phyloP scores from a whole-genome alignment of 129 eudicot genomes.

The Mikania micrantha region DNA sequence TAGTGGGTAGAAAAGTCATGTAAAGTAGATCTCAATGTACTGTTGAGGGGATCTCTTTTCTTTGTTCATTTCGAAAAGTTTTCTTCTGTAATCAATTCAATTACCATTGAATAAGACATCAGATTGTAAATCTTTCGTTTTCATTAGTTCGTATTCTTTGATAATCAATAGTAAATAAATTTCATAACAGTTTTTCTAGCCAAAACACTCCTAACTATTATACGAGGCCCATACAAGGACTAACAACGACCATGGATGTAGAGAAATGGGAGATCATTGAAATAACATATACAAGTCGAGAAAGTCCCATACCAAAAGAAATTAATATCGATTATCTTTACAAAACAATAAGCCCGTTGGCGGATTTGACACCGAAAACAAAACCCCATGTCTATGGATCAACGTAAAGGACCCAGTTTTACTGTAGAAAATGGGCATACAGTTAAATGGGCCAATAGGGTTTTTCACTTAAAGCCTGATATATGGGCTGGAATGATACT shows the following conservation, averaged over 20 bases:
- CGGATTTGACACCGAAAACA: conserved; percentile 10
- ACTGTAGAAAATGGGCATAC: conserved; percentile 34
- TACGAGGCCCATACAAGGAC: conserved; percentile 74
- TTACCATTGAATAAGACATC: too few relatives aligned
- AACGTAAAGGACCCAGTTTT: conserved; percentile 59
- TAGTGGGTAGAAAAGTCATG: too few relatives aligned
- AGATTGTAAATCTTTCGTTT: too few relatives aligned
- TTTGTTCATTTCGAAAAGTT: too few relatives aligned
- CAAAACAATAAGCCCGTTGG: neutral
- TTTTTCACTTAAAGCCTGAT: conserved; percentile 43
- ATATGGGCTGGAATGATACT: conserved; percentile 44
- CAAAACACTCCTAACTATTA: conserved; percentile 53
- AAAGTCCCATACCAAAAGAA: conserved; percentile 53
- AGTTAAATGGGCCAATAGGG: conserved; percentile 69
- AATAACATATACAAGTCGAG: conserved; percentile 32
- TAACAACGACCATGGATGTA: conserved; percentile 37
- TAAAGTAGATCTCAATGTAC: too few relatives aligned
- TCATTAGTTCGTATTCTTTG: too few relatives aligned
- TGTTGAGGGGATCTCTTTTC: too few relatives aligned
- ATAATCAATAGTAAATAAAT: too few relatives aligned
- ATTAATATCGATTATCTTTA: conserved; percentile 39
- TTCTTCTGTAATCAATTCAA: too few relatives aligned
- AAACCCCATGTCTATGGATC: too few relatives aligned
- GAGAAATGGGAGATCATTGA: conserved; percentile 35
- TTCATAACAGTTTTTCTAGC: conserved; percentile 46